Base-by-base conservation (phyloP, 495 filamentous ascomycete genomes). In the Cercophora samala region DNA sequence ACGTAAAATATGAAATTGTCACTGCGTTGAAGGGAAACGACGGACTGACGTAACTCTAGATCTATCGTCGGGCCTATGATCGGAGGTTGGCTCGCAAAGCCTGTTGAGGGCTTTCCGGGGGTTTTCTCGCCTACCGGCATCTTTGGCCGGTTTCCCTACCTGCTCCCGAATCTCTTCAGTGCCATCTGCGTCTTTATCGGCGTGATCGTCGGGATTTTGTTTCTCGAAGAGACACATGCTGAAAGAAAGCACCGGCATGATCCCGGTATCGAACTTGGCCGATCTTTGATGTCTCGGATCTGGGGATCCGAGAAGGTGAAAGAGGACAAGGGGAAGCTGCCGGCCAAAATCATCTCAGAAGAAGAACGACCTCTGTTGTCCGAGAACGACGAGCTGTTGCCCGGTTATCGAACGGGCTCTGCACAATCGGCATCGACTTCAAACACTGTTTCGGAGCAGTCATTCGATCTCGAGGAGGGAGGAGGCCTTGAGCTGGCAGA, bases 111-210 rank as follows among this genome's bases (percentile, higher is more conserved):
- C 69, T 94, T 93, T 72, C 94, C 96, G n/a, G 79, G 70, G 54
- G 42, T 91, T 19, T 99, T 98, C 74, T 69, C 81, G 23, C 84
- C 84, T 61, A 90, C 87, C 60, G 88, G 88, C 17, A 82, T 98
- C 62, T 93, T 93, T 80, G 93, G 95, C 24, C 79, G 78, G 26
- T 97, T 89, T 72, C 95, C 95, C 0, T 99, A 97, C 75, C 85
- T 98, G 63, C 87, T 99, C 60, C 93, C 95, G 64, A 99, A 98
- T 77, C 78, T 98, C 37, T 90, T 99, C 66, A 97, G 96, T 76
- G 88, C 94, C 65, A 76, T 82, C 24, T 84, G 97, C 51, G 88
- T 99, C 4, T 75, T 88, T 19, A 79, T 91, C 52, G 93, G 93
- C 11, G 89, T 99, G 25, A 76, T 89, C 22, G 85, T 97, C 66